Base-by-base conservation (phyloP, 176 grass and related monocot species). In the Carex pumila region DNA sequence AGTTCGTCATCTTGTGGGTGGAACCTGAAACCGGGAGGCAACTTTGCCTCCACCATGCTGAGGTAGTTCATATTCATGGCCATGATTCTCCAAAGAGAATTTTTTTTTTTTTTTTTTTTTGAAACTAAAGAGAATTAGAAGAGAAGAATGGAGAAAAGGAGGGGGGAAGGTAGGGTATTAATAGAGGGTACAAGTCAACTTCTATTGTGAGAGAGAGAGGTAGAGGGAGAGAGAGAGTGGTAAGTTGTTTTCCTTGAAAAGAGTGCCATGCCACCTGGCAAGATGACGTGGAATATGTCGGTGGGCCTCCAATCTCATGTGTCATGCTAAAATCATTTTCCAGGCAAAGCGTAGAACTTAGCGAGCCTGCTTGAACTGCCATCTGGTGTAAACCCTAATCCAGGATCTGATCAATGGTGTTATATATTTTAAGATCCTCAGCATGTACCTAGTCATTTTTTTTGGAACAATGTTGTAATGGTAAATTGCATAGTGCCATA, bases 1-100 rank as follows among this genome's bases (percentile, higher is more conserved):
- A 97, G 90, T 84, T 97, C 95, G 81, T 97, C 95, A 64, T 97
- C 95, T 8, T 84, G 85, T 2, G 95, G 95, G 73, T 97, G 95
- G 87, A 97, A 97, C 18, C 92, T 79, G 84, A 97, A 97, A 49
- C 95, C 95, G 52, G 95, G 89, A 5, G 95, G 90, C 82, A 97
- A 81, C 81, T 89, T 91, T 14, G 87, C 87, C 90, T 97, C 95
- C 70, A 94, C 89, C 95, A 93, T 94, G 89, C 87, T 91, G 50
- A 97, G 76, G 25, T 90, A 92, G 50, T 86, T 94, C 88, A 97
- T 91, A 47, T n/a, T 73, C 56, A 17, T 61, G 18, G 63, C 30
- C 61, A 79, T 79, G 34, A 49, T 68, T 65, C 47, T 52, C 2
- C 19, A 5, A 25, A 25, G 25, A 25, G 25, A 25, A 25, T 25